Base-by-base conservation (phyloP, 1,284 basidiomycete genomes). In the Puccinia hordei region DNA sequence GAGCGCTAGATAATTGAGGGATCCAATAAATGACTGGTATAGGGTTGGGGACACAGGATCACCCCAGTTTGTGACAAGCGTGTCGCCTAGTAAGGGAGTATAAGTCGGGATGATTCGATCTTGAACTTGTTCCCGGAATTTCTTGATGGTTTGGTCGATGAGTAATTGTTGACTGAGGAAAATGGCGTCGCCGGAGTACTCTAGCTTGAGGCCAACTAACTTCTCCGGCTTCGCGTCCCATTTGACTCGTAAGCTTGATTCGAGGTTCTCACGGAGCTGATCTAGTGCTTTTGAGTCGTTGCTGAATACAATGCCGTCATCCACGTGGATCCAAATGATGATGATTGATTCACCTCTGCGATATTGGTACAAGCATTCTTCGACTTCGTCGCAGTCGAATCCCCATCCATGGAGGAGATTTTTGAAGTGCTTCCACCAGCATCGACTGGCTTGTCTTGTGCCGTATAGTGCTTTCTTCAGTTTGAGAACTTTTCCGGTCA, bases 301-400 rank as follows among this genome's bases (percentile, higher is more conserved):
- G 35, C 65, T 68, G 65, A 46, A 38, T 4, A 68, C 65, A 12
- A 68, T 41, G 35, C 65, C 65, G 41, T 68, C 65, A 24, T 68
- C 65, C 8, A 68, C 65, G 41, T 68, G 65, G 1, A 68, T n/a
- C 65, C 65, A 68, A 19, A 68, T 68, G 9, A 59, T 59, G 30
- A 59, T 59, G 3, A 59, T 27, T 1, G 10, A 59, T 2, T 59
- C n/a, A 3, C 57, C 57, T 30, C 17, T 46, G 1, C 9, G 9
- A 12, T 68, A 38, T n/a, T 22, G 24, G 19, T 68, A 27, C 41
- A 46, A 68, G n/a, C n/a, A 27, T 30, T 66, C 38, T 30, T 35
- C 27, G 19, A 66, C 63, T 57, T 57, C 53, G 27, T 57, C 53
- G 53, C 53, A 57, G 6, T 57, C 22, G 22, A 35, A 66, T 6